Evolutionary conservation across 1,139 yeast species (phyloP).

Genomic region (Pneumocystis canis): DNA sequence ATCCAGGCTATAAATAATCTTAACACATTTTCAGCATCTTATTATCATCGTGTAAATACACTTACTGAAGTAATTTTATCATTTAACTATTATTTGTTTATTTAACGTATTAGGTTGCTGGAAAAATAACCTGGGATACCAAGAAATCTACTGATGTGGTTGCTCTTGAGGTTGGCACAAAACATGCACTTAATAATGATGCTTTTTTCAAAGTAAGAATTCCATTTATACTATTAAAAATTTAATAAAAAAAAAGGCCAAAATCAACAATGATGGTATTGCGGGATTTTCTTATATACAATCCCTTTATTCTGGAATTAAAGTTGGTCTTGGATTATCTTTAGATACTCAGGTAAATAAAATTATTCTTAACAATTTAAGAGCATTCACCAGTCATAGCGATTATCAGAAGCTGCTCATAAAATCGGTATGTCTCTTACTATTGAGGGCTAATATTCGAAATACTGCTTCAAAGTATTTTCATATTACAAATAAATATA

Average conservation of each 20-base stretch:
- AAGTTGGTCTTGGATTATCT: slow-evolving; percentile 92
- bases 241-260: slow-evolving; percentile 43
- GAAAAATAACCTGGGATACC: slow-evolving; percentile 93
- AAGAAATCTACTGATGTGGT: slow-evolving; percentile 48
- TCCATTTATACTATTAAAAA: neutral
- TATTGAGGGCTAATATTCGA: slow-evolving; percentile 3
- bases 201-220: slow-evolving; percentile 28
- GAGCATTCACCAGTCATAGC: slow-evolving; percentile 21
- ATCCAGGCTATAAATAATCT: slow-evolving; percentile 81
- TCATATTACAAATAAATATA: neutral
- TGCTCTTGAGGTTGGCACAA: slow-evolving; percentile 86
- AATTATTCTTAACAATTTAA: neutral
- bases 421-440: slow-evolving; percentile 30
- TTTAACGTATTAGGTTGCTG: slow-evolving; percentile 21
- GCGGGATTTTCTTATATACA: slow-evolving; percentile 92
- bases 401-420: slow-evolving; percentile 94
- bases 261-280: slow-evolving; percentile 92
- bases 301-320: slow-evolving; percentile 91
- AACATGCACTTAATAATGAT: slow-evolving; percentile 74
- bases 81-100: neutral
- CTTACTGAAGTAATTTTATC: slow-evolving; percentile 70
- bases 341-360: slow-evolving; percentile 56
- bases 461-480: neutral
- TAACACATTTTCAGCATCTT: slow-evolving; percentile 84
- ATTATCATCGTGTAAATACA: slow-evolving; percentile 90